Evolutionary conservation across 345 rosid genomes (phyloP).

Genomic region (Populus simonii): DNA sequence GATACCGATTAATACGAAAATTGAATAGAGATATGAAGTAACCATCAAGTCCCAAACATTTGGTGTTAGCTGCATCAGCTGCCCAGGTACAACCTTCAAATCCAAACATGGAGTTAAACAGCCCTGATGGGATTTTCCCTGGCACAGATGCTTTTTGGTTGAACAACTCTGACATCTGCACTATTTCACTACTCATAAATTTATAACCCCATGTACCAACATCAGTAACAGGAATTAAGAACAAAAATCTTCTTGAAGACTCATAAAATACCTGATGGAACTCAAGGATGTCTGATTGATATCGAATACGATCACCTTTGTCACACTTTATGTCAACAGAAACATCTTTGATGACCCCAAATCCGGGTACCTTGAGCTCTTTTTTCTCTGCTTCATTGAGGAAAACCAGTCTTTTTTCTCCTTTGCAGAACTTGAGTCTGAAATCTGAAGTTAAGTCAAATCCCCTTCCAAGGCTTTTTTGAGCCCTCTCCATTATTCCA

Average conservation of each 20-base stretch:
- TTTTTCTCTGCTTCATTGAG: conserved; percentile 50
- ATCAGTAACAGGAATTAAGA: neutral
- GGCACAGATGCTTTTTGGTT: conserved; percentile 54
- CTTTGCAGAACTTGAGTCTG: conserved; percentile 76
- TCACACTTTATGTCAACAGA: conserved; percentile 72
- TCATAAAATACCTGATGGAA: conserved; percentile 55
- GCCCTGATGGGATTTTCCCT: conserved; percentile 84
- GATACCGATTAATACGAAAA: conserved; percentile 64
- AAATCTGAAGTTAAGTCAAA: conserved; percentile 84
- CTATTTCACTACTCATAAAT: neutral
- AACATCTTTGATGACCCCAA: conserved; percentile 49
- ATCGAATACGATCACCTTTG: conserved; percentile 80
- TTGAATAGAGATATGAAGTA: conserved; percentile 52
- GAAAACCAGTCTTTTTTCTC: conserved; percentile 52
- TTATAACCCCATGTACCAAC: neutral
- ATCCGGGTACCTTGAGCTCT: conserved; percentile 60
- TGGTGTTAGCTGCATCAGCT: conserved; percentile 61
- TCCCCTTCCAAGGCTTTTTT: conserved; percentile 75
- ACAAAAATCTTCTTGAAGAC: no score
- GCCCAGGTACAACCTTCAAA: conserved; percentile 73
- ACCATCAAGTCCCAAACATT: conserved; percentile 68
- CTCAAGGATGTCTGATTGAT: conserved; percentile 76
- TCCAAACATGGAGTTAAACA: conserved; percentile 73
- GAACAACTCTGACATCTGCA: conserved; percentile 85
- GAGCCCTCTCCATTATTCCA: conserved; percentile 45